Conservation (phyloP, 345 rosid genomes). For the Odontarrhena argentea region DNA sequence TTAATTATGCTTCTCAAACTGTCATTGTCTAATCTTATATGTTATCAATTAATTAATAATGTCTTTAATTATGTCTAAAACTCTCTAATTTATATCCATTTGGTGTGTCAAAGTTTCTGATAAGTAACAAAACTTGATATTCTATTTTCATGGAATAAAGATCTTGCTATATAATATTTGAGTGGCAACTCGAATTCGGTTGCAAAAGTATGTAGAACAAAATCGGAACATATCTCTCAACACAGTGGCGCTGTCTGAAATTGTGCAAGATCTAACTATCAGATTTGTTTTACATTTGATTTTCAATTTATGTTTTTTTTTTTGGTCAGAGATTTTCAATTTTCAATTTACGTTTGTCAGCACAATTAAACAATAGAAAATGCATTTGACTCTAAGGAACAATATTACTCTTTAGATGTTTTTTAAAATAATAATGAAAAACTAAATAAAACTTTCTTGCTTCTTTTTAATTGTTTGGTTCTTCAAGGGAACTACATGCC, state of each 20-base stretch:
- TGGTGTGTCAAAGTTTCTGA: too few relatives aligned
- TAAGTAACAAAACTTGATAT: slow-evolving; percentile 3
- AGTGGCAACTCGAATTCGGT: slow-evolving; percentile 38
- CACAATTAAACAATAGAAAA: slow-evolving; percentile 6
- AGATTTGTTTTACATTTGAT: background rate
- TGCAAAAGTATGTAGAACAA: slow-evolving; percentile 32
- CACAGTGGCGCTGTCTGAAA: background rate
- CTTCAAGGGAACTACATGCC: slow-evolving; percentile 32
- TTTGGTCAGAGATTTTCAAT: too few relatives aligned
- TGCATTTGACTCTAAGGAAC: slow-evolving; percentile 3
- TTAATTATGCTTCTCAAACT: background rate
- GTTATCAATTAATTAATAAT: background rate
- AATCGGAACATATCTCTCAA: slow-evolving; percentile 38
- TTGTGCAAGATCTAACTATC: slow-evolving; percentile 20
- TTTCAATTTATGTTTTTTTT: background rate
- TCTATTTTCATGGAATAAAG: slow-evolving; percentile 14
- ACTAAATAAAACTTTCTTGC: slow-evolving; percentile 17
- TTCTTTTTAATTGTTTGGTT: slow-evolving; percentile 4
- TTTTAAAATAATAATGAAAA: background rate
- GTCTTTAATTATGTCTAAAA: slow-evolving; percentile 7
- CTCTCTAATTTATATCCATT: slow-evolving; percentile 6
- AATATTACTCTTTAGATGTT: slow-evolving; percentile 32
- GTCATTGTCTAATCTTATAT: background rate
- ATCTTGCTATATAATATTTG: slow-evolving; percentile 14
- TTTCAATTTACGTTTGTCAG: background rate